Base-by-base conservation (phyloP, 1,139 yeast genomes). In the Yamadazyma triangularis region DNA sequence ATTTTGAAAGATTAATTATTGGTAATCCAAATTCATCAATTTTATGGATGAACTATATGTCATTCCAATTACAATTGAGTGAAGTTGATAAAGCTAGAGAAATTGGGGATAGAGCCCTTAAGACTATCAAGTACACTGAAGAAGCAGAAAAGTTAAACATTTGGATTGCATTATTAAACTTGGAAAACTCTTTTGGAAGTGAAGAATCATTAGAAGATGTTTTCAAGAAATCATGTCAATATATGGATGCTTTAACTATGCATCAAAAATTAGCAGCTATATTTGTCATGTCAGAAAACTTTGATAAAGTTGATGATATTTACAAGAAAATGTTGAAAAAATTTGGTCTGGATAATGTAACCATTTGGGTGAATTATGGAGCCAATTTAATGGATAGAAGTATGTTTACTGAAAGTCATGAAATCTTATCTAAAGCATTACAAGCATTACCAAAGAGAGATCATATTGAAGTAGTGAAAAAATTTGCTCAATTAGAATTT, bases 1-100 rank as follows among this genome's bases (percentile, higher is more conserved):
- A 91, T 59, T 91, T 87, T 51, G 99, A 91, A 60, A 77, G 98
- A 49, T 64, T 91, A 42, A 70, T 91, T 34, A 74, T 91, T 38
- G 95, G 96, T 51, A 83, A 84, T 51, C 97, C 98, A 34, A 84
- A 87, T 63, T 86, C 96, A 3, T 89, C 98, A 2, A 76, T 89
- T 30, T 63, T 88, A 43, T 91, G 98, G 98, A 89, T 91, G 87
- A 87, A 89, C 60, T 91, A 85, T 60, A 91, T 93, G 96, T 91
- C 97, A 3, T 91, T 89, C 83, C 95, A 88, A 60, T 71, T 91
- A 44, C 96, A 89, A 58, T 70, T 91, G 43, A 84, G 95, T 65
- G 98, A 91, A 56, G 67, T 88, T 38, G 96, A 89, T 33, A 87
- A 84, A 60, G 96, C 97, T 9, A 78, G 98, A 47, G 95, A 86